Base-by-base conservation (phyloP, 495 filamentous ascomycete genomes). In the Collariella sp. region DNA sequence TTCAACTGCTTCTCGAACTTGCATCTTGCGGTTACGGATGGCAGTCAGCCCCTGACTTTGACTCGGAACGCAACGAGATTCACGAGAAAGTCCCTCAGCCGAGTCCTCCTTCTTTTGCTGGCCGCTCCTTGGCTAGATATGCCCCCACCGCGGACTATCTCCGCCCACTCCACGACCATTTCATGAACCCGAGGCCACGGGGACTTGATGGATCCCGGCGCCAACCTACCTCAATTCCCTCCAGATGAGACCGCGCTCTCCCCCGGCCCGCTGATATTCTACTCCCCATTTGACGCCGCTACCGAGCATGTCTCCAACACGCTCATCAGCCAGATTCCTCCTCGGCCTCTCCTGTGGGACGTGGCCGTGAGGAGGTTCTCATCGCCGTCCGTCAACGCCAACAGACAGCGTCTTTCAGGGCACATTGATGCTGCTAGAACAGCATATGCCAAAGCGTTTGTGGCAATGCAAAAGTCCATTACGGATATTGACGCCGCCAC, bases 281-380 rank as follows among this genome's bases (percentile, higher is more conserved):
- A n/a, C 46, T 39, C 46, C 11, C 33, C 33, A 1, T 49, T 38
- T 33, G 46, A 49, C 7, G 46, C 34, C 11, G 34, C n/a, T 6
- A 38, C 46, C 11, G 46, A 49, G 7, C 34, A 49, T 39, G 34
- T n/a, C 19, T 49, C 46, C 19, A 24, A 19, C 22, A 12, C 19
- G 4, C 46, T 49, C 19, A 4, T 24, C 46, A 24, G 26, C 19
- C 26, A 36, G 34, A 9, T 20, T 13, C 34, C 22, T 7, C 11
- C 22, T 15, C 3, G 12, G 46, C 34, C 46, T 18, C 20, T 26
- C 2, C 20, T 49, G 33, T 36, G 20, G 46, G 48, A 57, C 34
- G 22, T 23, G 41, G 55, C 48, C 23, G 55, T 57, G 20, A 23
- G 55, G 7, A 41, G 55, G 22, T 57, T 57, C 48, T 52, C 55